phyloP scores from a whole-genome alignment of 148 eudicot genomes.

The Nepenthes gracilis region DNA sequence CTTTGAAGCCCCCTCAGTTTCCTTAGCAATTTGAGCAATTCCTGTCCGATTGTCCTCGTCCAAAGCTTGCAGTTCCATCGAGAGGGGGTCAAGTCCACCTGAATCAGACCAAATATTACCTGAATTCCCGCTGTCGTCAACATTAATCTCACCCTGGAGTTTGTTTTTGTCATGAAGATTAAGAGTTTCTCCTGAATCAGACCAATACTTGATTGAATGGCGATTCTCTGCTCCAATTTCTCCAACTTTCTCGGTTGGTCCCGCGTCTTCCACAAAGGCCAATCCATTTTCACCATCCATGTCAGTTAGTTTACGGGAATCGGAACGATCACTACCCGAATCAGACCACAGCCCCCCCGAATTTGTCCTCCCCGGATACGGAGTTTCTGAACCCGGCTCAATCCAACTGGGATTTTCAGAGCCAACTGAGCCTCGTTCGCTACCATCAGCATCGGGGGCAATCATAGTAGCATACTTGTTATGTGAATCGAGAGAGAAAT shows the following conservation, averaged over 20 bases:
- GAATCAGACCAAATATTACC: not conserved
- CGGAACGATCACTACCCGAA: constrained; percentile 33
- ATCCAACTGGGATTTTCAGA: constrained; percentile 74
- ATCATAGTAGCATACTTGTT: not conserved
- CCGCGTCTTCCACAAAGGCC: not conserved
- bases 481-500: constrained; percentile 50
- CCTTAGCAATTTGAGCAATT: not conserved
- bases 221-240: too few relatives aligned
- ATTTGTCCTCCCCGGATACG: constrained; percentile 3
- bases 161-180: not conserved
- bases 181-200: too few relatives aligned
- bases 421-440: constrained; percentile 18
- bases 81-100: not conserved
- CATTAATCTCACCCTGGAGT: not conserved
- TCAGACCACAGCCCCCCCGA: constrained; percentile 36
- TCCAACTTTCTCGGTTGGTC: too few relatives aligned
- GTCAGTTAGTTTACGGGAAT: constrained; percentile 11
- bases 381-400: constrained; percentile 44
- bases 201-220: too few relatives aligned
- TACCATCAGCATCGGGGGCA: not conserved
- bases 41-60: not conserved
- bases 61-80: not conserved
- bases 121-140: not conserved
- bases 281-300: constrained; percentile 4
- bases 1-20: not conserved